phyloP scores from a whole-genome alignment of 306 rosid genomes.

The Hippophae rhamnoides region DNA sequence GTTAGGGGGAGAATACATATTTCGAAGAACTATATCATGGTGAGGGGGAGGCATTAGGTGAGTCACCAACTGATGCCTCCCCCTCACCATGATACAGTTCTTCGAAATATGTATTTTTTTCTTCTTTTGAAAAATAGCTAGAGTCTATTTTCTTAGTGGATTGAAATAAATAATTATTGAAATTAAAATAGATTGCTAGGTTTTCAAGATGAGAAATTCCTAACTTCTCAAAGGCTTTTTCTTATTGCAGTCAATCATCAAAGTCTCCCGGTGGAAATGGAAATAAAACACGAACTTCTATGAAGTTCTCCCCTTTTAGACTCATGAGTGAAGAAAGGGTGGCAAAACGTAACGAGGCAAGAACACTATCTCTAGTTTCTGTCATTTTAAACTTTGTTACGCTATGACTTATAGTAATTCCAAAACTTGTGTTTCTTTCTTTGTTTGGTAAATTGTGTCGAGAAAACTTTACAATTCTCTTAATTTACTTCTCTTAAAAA shows the following conservation, averaged over 20 bases:
- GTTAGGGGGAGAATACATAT: too few species aligned
- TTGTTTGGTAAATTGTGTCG: background rate
- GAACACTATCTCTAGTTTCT: slow-evolving; percentile 13
- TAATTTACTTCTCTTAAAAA: too few species aligned
- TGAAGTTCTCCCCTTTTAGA: slow-evolving; percentile 47
- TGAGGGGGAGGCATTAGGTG: too few species aligned
- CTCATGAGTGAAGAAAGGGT: slow-evolving; percentile 89
- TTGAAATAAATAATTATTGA: background rate
- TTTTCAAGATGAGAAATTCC: slow-evolving; percentile 7
- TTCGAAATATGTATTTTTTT: too few species aligned
- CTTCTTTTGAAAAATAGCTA: background rate
- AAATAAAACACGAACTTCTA: slow-evolving; percentile 32
- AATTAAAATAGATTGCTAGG: background rate
- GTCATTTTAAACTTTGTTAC: slow-evolving; percentile 3
- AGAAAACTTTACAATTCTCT: too few species aligned
- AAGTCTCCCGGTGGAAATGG: slow-evolving; percentile 34
- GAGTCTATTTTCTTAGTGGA: background rate
- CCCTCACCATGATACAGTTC: too few species aligned
- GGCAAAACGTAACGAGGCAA: slow-evolving; percentile 79
- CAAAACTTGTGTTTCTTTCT: background rate
- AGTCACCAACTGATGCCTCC: too few species aligned
- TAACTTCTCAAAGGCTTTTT: slow-evolving; percentile 3
- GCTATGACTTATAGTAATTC: background rate
- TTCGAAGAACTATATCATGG: too few species aligned
- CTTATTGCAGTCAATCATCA: slow-evolving; percentile 34